These are phyloP conservation scores for Neurospora sp. DNA, from an alignment of 495 filamentous ascomycete genomes.

Conservation along the genomic window DNA sequence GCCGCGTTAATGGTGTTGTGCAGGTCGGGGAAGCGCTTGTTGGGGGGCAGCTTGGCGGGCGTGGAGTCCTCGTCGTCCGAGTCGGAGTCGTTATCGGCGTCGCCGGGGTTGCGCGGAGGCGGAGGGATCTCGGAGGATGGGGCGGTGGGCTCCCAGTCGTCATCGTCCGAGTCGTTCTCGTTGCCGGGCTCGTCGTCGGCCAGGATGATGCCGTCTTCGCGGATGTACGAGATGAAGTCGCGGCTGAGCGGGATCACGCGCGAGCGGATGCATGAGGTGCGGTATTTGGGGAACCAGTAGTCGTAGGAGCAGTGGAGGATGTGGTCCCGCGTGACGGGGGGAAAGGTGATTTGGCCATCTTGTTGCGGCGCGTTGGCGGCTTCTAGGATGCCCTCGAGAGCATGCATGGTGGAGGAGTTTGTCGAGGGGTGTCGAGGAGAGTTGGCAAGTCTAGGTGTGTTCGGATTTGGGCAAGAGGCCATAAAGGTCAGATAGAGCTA, in stretches of 20 bases:
- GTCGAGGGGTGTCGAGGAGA: not conserved
- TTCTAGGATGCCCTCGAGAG: conserved; percentile 11
- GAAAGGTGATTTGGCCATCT: conserved; percentile 53
- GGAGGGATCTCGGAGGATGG: conserved; percentile 20
- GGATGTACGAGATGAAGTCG: conserved; percentile 76
- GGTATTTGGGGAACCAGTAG: conserved; percentile 83
- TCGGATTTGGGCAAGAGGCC: not conserved
- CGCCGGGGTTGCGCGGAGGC: conserved; percentile 16
- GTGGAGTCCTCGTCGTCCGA: conserved; percentile 22
- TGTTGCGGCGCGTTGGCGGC: conserved; percentile 3
- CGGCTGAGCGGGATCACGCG: conserved; percentile 65
- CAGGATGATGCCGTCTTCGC: conserved; percentile 85
- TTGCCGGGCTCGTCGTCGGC: conserved; percentile 44
- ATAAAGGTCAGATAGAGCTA: not conserved
- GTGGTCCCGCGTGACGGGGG: conserved; percentile 70
- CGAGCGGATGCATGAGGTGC: conserved; percentile 70
- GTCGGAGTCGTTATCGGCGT: conserved; percentile 29
- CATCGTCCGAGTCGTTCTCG: conserved; percentile 39
- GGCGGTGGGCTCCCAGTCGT: conserved; percentile 33
- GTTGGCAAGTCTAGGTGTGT: not conserved
- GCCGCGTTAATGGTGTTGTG: conserved; percentile 65
- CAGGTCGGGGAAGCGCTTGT: conserved; percentile 49
- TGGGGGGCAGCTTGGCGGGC: conserved; percentile 26
- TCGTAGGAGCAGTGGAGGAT: conserved; percentile 93
- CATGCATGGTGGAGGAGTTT: conserved; percentile 12